Base-by-base conservation (phyloP, 2,329 filamentous ascomycete genomes). In the Juglanconis juglandina region DNA sequence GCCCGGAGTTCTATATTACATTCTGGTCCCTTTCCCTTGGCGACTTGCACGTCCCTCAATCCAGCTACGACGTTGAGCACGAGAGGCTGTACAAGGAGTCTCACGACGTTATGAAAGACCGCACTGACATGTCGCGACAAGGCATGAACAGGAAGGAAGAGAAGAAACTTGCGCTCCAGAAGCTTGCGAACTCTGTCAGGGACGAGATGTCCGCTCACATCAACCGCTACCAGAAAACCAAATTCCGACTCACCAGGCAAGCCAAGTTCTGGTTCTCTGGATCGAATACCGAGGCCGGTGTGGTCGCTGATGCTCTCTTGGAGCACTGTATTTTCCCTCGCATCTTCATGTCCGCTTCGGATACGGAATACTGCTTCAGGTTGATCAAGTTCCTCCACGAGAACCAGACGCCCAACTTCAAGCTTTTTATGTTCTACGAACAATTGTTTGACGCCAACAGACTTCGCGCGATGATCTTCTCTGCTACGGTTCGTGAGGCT, bases 321-420 rank as follows among this genome's bases (percentile, higher is more conserved):
- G 92, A 98, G 73, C 88, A 96, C 68, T 99, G 95, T 71, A 87
- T 99, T 66, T 75, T 98, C n/a, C 95, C 95, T 9, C 88, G 95
- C 47, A 81, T 96, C 17, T 82, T 95, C 33, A 79, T 96, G 35
- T 96, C 93, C 0, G 86, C 92, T 1, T 83, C 90, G 53, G 95
- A 99, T 72, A 91, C 94, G 0, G 91, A 96, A 66, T 99, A 91
- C 76, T 89, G 87, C 58, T 96, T 93, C 75, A 86, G 87, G 65
- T 88, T 98, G 77, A 79, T 98, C 69, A 92, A 91, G 68, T 91
- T 91, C 68, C 82, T 99, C 57, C 95, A 99, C 73, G 87, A 88
- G 60, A 89, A 87, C 62, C 91, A 91, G 24, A 89, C 92, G 0
- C 88, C 92, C 0, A 91, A 92, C 63, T 98, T 99, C 77, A 88